These are phyloP conservation scores for Vitis riparia DNA, from an alignment of 164 flowering plant genomes.

Conservation along the genomic window DNA sequence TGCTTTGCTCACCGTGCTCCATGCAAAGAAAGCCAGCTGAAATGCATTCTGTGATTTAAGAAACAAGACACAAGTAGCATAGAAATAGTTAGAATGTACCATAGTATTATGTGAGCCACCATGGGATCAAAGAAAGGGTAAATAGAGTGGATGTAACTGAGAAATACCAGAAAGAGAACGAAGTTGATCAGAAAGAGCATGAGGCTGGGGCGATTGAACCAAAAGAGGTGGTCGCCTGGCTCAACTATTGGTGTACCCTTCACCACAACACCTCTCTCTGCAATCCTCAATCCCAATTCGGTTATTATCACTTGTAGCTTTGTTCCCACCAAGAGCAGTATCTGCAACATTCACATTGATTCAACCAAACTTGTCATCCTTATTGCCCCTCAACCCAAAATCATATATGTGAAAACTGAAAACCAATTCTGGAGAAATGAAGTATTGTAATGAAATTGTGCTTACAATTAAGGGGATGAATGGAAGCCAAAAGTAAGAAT, in stretches of 20 bases:
- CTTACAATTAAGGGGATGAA: slow-evolving; percentile 57
- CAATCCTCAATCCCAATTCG: slow-evolving; percentile 47
- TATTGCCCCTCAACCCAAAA: neutral
- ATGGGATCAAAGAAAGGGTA: neutral
- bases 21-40: slow-evolving; percentile 62
- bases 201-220: slow-evolving; percentile 53
- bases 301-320: slow-evolving; percentile 63
- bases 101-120: neutral
- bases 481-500: slow-evolving; percentile 51
- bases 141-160: neutral
- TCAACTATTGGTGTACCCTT: slow-evolving; percentile 57
- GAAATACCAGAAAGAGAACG: slow-evolving; percentile 51
- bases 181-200: slow-evolving; percentile 56
- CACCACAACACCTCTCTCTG: slow-evolving; percentile 55
- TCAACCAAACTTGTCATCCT: neutral
- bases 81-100: neutral
- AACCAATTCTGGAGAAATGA: no score
- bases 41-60: slow-evolving; percentile 50
- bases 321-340: slow-evolving; percentile 51
- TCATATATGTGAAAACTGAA: neutral
- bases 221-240: slow-evolving; percentile 61
- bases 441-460: neutral
- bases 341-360: slow-evolving; percentile 27
- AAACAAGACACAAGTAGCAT: neutral
- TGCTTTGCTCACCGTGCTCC: slow-evolving; percentile 41